Percentiles rank a stretch among this genome's conserved stretches.
Evolutionary conservation across 331 rosid species (phyloP).

Genomic region (Malus hybrid): DNA sequence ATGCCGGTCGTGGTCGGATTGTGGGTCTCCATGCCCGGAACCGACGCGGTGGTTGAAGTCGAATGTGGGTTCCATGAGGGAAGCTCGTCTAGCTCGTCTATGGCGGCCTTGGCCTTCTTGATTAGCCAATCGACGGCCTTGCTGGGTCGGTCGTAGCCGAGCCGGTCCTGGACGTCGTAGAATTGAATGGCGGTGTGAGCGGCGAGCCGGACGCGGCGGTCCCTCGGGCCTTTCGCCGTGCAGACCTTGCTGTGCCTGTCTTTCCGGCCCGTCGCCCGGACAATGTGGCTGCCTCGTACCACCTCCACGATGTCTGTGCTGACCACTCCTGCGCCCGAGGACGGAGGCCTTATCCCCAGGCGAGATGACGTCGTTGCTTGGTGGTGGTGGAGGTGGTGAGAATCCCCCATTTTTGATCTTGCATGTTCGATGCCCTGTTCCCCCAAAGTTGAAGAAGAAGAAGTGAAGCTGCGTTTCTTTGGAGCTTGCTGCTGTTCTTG

Average conservation of each 20-base stretch:
- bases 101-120: constrained; percentile 71
- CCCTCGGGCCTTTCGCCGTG: constrained; percentile 84
- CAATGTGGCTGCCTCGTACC: constrained; percentile 86
- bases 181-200: constrained; percentile 87
- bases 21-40: not conserved
- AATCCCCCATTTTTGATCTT: constrained; percentile 62
- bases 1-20: constrained; percentile 5
- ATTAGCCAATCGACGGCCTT: constrained; percentile 96
- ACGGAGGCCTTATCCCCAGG: constrained; percentile 31
- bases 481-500: not conserved
- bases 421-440: constrained; percentile 54
- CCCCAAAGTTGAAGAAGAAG: constrained; percentile 12
- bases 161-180: constrained; percentile 88
- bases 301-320: constrained; percentile 72
- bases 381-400: constrained; percentile 1
- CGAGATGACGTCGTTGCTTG: constrained; percentile 31
- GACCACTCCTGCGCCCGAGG: not conserved
- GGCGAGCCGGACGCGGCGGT: constrained; percentile 82
- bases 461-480: constrained; percentile 27
- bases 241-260: constrained; percentile 96
- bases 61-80: constrained; percentile 77
- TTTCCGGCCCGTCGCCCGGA: constrained; percentile 67
- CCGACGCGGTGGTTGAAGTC: not conserved
- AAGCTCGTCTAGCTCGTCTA: constrained; percentile 81
- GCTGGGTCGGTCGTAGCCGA: constrained; percentile 93